phyloP scores from a whole-genome alignment of 148 eudicot species.

The Polygonum maritimum region DNA sequence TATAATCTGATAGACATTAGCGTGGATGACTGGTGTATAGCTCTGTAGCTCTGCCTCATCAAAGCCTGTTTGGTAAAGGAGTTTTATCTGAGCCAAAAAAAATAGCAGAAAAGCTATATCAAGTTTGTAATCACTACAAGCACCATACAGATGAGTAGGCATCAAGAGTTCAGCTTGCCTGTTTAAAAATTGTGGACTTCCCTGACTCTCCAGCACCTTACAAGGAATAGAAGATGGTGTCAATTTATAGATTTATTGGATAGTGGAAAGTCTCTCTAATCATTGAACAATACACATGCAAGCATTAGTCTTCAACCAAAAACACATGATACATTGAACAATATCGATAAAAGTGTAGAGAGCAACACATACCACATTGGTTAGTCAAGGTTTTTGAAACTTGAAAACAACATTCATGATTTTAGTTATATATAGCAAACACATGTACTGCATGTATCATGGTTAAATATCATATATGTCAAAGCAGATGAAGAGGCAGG shows the following conservation, averaged over 20 bases:
- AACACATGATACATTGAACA: neutral
- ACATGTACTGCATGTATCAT: neutral
- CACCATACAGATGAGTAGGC: conserved; percentile 1
- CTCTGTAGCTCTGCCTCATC: conserved; percentile 73
- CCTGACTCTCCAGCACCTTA: conserved; percentile 97
- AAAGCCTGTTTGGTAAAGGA: conserved; percentile 86
- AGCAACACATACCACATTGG: neutral
- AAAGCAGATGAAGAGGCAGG: neutral
- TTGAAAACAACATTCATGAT: neutral
- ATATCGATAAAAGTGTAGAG: neutral
- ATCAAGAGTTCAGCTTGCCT: conserved; percentile 33
- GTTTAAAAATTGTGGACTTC: conserved; percentile 94
- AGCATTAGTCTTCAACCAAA: neutral
- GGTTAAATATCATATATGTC: neutral
- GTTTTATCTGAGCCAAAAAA: conserved; percentile 60
- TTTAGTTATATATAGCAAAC: neutral
- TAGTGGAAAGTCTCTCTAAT: neutral
- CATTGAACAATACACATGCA: neutral
- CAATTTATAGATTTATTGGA: neutral
- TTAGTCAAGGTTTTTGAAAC: neutral
- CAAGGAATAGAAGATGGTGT: conserved; percentile 11
- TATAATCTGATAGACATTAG: conserved; percentile 94
- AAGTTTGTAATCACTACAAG: conserved; percentile 2
- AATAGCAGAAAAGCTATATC: neutral
- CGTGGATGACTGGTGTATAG: conserved; percentile 79